These are phyloP conservation scores for Colletotrichum simmondsii DNA, from an alignment of 2,329 filamentous ascomycete species.

Conservation along the genomic window DNA sequence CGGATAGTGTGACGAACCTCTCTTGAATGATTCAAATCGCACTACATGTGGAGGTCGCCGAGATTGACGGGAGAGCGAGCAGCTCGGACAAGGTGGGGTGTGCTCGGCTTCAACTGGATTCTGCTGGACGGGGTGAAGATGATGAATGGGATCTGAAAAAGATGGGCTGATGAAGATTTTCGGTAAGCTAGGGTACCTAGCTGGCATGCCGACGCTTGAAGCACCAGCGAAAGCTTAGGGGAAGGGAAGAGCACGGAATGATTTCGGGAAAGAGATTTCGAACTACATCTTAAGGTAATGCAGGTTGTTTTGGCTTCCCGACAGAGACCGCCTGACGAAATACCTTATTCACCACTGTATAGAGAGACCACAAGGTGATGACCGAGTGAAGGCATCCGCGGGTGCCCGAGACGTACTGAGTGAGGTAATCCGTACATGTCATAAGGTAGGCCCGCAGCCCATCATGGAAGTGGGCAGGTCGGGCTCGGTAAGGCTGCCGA, in stretches of 20 bases:
- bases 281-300: not conserved
- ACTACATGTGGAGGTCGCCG: conserved; percentile 28
- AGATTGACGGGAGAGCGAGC: not conserved
- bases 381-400: not conserved
- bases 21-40: conserved; percentile 62
- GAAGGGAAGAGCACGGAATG: not conserved
- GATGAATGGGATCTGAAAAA: not conserved
- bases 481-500: not conserved
- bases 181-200: not conserved
- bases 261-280: not conserved
- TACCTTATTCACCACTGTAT: not conserved
- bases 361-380: not conserved
- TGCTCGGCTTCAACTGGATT: not conserved
- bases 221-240: conserved; percentile 9
- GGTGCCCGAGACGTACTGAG: not conserved
- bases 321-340: too few species aligned
- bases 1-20: conserved; percentile 33
- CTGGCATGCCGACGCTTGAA: conserved; percentile 6
- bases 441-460: too few species aligned
- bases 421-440: too few species aligned
- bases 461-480: not conserved
- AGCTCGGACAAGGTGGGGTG: not conserved
- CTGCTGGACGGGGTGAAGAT: not conserved
- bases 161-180: not conserved
- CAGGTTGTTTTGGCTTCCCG: not conserved